These are phyloP conservation scores for Gliomastix tumulicola DNA, from an alignment of 2,329 filamentous ascomycete genomes.

Conservation along the genomic window DNA sequence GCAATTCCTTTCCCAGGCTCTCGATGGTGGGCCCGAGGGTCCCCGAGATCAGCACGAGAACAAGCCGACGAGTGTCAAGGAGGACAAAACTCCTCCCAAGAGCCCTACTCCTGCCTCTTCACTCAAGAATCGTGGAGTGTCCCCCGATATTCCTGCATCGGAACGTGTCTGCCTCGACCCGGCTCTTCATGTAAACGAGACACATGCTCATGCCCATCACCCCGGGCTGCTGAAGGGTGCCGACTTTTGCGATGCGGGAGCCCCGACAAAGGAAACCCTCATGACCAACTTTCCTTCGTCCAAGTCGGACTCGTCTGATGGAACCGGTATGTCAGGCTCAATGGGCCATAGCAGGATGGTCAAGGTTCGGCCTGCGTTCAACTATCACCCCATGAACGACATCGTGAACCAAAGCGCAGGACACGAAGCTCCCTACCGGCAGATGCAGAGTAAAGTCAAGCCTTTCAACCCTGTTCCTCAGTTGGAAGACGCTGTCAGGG, in stretches of 20 bases:
- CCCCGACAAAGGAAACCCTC: constrained; percentile 4
- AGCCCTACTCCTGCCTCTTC: background rate
- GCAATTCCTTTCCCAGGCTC: background rate
- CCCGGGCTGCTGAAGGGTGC: constrained; percentile 9
- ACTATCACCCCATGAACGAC: too few species aligned
- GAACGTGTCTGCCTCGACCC: constrained; percentile 8
- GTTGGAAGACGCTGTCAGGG: too few species aligned
- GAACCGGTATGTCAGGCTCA: too few species aligned
- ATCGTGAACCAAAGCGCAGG: too few species aligned
- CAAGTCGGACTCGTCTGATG: too few species aligned
- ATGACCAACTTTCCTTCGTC: constrained; percentile 6
- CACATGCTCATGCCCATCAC: constrained; percentile 8
- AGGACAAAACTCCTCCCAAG: too few species aligned
- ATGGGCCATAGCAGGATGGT: constrained; percentile 12
- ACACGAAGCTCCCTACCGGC: background rate
- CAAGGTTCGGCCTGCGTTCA: constrained; percentile 17
- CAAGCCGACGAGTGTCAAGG: background rate
- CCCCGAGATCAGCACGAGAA: background rate
- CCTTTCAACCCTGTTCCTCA: too few species aligned
- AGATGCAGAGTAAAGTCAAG: constrained; percentile 1
- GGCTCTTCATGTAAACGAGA: constrained; percentile 6
- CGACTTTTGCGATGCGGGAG: constrained; percentile 11
- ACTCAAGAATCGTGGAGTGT: background rate
- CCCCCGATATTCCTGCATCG: background rate
- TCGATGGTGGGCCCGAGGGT: background rate